Evolutionary conservation across 2,329 filamentous ascomycete species (phyloP), one percentile per base, ranked within the genome.

Genomic region (Cylindrodendrum hubeiense): DNA sequence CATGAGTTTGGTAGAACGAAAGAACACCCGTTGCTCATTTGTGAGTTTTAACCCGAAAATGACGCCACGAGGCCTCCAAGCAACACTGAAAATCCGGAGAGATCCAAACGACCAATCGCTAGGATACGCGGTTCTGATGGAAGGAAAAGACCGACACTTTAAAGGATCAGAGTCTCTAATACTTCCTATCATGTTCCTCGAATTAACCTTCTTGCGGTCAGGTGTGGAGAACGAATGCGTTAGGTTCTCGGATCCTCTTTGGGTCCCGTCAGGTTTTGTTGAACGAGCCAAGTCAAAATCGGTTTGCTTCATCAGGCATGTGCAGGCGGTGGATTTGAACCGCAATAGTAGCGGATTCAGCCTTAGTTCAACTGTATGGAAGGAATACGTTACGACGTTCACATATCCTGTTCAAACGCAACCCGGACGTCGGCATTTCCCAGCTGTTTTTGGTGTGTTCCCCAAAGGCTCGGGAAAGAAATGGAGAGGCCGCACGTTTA

Each of bases 191-290:
- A 57, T 57, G 13, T 57, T 57, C 43, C 8, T 26, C 19, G 10
- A 49, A 47, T 39, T 57, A 49, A 26, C 41, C 19, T 57, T 24
- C 54, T 37, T 39, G 8, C 54, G 43, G 43, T 57, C 54, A n/a
- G 21, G 19, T 37, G 26, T 57, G 4, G 28, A 39, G 43, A 57
- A 57, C 43, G 55, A 59, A 59, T 59, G 55, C 46, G 13, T 59
- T n/a, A 59, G 55, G 55, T 59, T 59, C 46, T 59, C 46, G 3
- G 30, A 59, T 59, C 55, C 55, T 43, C 30, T 59, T 43, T 59
- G 55, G 55, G 55, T 17, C 17, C 41, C 44, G 47, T 59, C 44
- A 49, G 19, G 6, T 21, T 59, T 59, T 43, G 44, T 51, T 43
- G 21, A 41, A 30, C n/a, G 17, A 51, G 28, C 13, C 28, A 22